Conservation (phyloP, 129 eudicot species). For the Flaveria linearis region DNA sequence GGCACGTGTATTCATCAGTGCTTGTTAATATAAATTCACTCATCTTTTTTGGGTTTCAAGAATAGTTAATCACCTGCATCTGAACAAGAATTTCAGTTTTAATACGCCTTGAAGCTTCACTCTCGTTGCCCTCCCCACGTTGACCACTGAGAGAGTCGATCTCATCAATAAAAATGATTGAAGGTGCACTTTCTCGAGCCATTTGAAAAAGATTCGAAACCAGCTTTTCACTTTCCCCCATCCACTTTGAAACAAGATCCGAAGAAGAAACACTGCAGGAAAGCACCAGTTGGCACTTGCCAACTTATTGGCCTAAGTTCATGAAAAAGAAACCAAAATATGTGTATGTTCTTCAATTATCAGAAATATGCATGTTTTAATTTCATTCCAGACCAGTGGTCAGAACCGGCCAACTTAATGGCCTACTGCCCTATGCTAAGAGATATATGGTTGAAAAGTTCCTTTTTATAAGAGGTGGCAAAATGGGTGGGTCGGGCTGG, state of each 20-base stretch:
- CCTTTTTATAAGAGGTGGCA: neutral
- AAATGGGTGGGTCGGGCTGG: neutral
- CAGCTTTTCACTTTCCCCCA: conserved; percentile 99
- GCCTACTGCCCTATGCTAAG: neutral
- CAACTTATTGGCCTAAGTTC: conserved; percentile 61
- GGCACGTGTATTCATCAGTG: neutral
- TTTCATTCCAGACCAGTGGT: neutral
- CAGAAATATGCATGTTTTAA: conserved; percentile 1
- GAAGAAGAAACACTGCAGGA: conserved; percentile 91
- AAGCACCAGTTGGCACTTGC: conserved; percentile 73
- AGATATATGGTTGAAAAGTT: neutral
- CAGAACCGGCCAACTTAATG: neutral
- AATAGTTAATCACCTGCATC: conserved; percentile 76
- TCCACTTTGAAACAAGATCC: conserved; percentile 98
- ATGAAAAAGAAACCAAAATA: conserved; percentile 22
- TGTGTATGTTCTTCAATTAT: neutral
- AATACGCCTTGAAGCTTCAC: conserved; percentile 99
- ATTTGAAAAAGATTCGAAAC: conserved; percentile 93
- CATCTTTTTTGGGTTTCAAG: conserved; percentile 11
- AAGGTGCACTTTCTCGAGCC: conserved; percentile 99
- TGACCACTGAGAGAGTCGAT: conserved; percentile 98
- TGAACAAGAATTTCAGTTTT: conserved; percentile 98
- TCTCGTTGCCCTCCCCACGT: conserved; percentile 99
- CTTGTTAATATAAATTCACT: neutral
- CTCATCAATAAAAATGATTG: conserved; percentile 92